A percentile compares a stretch with the other conserved stretches of the same genome.
phyloP scores from a whole-genome alignment of 148 eudicot species.

The Silene latifolia region DNA sequence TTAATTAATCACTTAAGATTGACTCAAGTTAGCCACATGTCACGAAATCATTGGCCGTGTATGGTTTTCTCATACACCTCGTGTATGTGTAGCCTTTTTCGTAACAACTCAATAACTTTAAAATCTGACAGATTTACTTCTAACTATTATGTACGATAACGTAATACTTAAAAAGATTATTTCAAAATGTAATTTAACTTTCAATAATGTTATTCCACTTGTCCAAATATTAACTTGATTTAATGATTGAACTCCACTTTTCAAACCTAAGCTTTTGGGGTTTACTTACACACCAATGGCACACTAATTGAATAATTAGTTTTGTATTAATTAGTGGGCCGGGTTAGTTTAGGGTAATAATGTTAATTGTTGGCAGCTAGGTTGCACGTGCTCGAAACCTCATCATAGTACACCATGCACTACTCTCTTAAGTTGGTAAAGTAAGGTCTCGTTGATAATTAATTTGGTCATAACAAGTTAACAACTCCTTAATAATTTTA shows the following conservation, averaged over 20 bases:
- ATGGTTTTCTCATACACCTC: too few relatives aligned
- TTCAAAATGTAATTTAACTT: not conserved
- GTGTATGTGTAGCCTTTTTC: too few relatives aligned
- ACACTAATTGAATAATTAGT: not conserved
- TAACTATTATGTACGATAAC: too few relatives aligned
- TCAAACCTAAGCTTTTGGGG: constrained; percentile 4
- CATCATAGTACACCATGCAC: constrained; percentile 6
- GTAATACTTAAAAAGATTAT: too few relatives aligned
- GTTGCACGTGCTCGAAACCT: constrained; percentile 23
- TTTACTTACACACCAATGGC: not conserved
- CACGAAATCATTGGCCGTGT: too few relatives aligned
- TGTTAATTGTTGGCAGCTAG: constrained; percentile 5
- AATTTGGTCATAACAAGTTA: not conserved
- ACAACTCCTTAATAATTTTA: not conserved
- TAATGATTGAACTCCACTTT: constrained; percentile 23
- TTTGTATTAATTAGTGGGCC: not conserved
- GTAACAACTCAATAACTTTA: too few relatives aligned
- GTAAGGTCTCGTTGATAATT: not conserved
- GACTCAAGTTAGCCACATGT: too few relatives aligned
- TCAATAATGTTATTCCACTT: constrained; percentile 9
- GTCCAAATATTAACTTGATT: constrained; percentile 18
- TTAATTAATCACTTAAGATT: too few relatives aligned
- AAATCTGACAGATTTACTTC: too few relatives aligned
- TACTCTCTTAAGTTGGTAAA: constrained; percentile 6
- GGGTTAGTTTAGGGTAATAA: not conserved